A percentile compares a stretch with the other conserved stretches of the same genome.
These are phyloP conservation scores for Globisporangium sylvaticum DNA, from an alignment of 352 stramenopile genomes.

Conservation along the genomic window DNA sequence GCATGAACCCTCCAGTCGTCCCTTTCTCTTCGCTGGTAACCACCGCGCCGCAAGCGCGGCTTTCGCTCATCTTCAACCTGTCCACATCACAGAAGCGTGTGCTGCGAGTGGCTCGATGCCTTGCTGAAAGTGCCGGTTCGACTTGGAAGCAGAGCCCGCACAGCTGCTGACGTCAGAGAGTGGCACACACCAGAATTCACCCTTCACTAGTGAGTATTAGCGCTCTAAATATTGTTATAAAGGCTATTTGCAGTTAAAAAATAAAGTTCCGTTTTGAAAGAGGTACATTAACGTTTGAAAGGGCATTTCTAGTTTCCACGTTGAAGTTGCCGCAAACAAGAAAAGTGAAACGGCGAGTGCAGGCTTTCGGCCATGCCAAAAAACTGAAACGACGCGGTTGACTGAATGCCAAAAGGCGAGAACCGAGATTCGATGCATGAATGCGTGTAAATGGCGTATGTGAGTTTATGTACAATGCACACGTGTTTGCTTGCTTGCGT, in stretches of 20 bases:
- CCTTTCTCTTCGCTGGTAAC: background rate
- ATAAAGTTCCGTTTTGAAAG: background rate
- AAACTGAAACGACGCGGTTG: background rate
- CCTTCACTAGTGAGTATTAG: background rate
- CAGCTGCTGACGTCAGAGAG: background rate
- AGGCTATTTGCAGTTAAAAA: background rate
- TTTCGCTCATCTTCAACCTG: background rate
- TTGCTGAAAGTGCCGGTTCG: background rate
- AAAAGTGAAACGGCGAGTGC: background rate
- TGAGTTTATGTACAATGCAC: background rate
- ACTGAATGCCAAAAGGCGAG: background rate
- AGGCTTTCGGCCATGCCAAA: background rate
- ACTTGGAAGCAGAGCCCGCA: background rate
- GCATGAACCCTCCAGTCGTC: background rate
- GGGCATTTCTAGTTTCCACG: background rate
- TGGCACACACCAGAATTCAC: background rate
- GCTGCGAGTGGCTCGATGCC: slow-evolving; percentile 2
- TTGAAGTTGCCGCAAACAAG: background rate
- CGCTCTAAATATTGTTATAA: background rate
- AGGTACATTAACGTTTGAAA: background rate
- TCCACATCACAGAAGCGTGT: background rate
- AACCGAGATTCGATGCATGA: background rate
- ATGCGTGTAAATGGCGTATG: background rate
- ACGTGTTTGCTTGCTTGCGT: background rate
- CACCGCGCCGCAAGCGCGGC: background rate